Evolutionary conservation across 1,284 basidiomycete species (phyloP), one percentile per base, ranked within the genome.

Genomic region (Austroboletus novae-zelandiae): DNA sequence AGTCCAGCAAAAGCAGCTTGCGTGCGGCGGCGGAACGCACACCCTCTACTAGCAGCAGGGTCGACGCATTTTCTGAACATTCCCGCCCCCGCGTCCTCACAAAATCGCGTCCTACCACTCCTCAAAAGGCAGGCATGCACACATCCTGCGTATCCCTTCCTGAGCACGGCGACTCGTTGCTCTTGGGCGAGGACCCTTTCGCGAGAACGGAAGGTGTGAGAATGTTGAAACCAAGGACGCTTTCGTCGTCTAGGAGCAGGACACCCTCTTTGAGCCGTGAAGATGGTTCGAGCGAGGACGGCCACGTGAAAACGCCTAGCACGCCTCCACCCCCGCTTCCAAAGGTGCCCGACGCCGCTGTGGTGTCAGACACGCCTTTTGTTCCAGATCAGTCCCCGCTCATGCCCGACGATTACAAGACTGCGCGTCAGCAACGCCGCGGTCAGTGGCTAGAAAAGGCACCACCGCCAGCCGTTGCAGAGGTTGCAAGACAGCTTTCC

Each of bases 161-260:
- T 3, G 37, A 48, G 25, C 57, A 48, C 47, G 56, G 54, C 43
- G 58, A 68, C 34, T 56, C 58, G 15, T 51, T 70, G 4, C 57
- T 69, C 40, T 53, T 80, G 27, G 79, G 80, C 44, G 75, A 76
- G 20, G 81, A 84, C 57, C 82, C 81, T 3, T 84, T 84, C 62
- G 81, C 82, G 8, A 76, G 75, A 56, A 65, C 61, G 0, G 74
- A 77, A 37, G 77, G 77, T 15, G 78, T 83, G 13, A 73, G 59
- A 57, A 59, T 80, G 67, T 3, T 68, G 11, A 57, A 47, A 37
- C 43, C 60, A 40, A 54, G 50, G 39, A 32, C n/a, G 10, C 45
- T 35, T 17, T 41, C 71, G 6, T 47, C 51, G 2, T 62, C 62
- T 9, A 55, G 50, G 13, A 57, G 53, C 32, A 45, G 39, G 0